Base-by-base conservation (phyloP, 1,284 basidiomycete genomes). In the Wallemia hederae region DNA sequence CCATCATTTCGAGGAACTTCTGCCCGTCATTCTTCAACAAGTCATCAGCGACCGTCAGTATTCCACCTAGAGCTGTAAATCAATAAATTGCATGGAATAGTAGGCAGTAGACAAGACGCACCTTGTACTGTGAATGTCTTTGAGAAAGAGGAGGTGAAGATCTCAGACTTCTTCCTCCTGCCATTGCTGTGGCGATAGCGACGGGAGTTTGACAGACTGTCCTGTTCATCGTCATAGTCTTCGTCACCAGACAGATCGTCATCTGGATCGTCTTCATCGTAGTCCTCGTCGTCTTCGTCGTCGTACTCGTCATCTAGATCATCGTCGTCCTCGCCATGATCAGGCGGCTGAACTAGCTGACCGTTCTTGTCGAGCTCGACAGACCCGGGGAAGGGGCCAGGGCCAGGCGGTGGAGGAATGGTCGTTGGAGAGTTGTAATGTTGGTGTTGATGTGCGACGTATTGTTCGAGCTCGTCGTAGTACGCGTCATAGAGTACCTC, bases 1-100 rank as follows among this genome's bases (percentile, higher is more conserved):
- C 92, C 92, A 98, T 98, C 92, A 98, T 98, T 74, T 98, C 91
- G 67, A 98, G 75, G 75, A 98, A 97, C 74, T 96, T 97, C 67
- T 90, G 87, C 1, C 90, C 92, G 68, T 98, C 91, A 68, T 97
- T 97, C 76, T 94, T 94, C 66, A 97, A 77, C 60, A 98, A 79
- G 74, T 98, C 92, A 69, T 98, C 92, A 59, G 92, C 92, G 59
- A 98, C 92, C n/a, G 94, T 97, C 62, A 98, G 77, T 68, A 98
- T 96, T 69, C 91, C 76, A 82, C 65, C 86, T 88, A 69, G 80
- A 78, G 62, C 76, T 77, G 78, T 63, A 67, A 66, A 61, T 63
- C 60, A 65, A 64, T 63, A 64, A 57, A 33, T 49, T 59, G 58
- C 27, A 61, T 59, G 27, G 29, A n/a, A n/a, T 31, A 7, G 29